Conservation (phyloP, 495 filamentous ascomycete species). For the Pseudotulostoma volvatum region DNA sequence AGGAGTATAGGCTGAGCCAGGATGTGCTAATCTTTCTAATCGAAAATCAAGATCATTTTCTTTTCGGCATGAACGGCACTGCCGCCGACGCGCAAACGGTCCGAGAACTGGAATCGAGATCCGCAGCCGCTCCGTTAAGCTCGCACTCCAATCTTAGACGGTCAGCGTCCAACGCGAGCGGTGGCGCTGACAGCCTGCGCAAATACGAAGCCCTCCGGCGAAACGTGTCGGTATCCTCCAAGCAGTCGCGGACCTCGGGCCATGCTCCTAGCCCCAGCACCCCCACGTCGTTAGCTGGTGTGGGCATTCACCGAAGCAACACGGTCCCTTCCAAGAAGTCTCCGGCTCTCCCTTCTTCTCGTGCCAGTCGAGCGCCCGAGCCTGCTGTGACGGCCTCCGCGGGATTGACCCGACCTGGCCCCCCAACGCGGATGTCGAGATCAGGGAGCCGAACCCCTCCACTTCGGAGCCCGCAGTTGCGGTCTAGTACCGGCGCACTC, state of each 20-base stretch:
- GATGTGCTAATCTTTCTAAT: slow-evolving; percentile 97
- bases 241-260: slow-evolving; percentile 56
- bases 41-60: slow-evolving; percentile 82
- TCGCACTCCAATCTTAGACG: slow-evolving; percentile 42
- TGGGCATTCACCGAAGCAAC: slow-evolving; percentile 80
- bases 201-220: slow-evolving; percentile 57
- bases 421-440: slow-evolving; percentile 12
- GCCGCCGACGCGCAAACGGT: slow-evolving; percentile 76
- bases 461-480: slow-evolving; percentile 5
- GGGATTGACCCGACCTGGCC: slow-evolving; percentile 16
- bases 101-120: slow-evolving; percentile 58
- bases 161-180: slow-evolving; percentile 75
- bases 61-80: slow-evolving; percentile 89
- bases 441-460: slow-evolving; percentile 22
- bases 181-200: slow-evolving; percentile 66
- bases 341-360: slow-evolving; percentile 44
- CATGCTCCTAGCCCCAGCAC: slow-evolving; percentile 55
- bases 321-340: slow-evolving; percentile 90
- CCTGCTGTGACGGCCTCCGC: slow-evolving; percentile 16
- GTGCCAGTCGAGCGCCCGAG: slow-evolving; percentile 31
- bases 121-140: slow-evolving; percentile 37
- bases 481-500: slow-evolving; percentile 9
- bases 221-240: slow-evolving; percentile 63
- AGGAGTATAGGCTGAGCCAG: slow-evolving; percentile 87
- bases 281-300: slow-evolving; percentile 43